Evolutionary conservation across 106 monocot genomes (phyloP), one percentile per base, ranked within the genome.

Genomic region (Dactylorhiza incarnata): DNA sequence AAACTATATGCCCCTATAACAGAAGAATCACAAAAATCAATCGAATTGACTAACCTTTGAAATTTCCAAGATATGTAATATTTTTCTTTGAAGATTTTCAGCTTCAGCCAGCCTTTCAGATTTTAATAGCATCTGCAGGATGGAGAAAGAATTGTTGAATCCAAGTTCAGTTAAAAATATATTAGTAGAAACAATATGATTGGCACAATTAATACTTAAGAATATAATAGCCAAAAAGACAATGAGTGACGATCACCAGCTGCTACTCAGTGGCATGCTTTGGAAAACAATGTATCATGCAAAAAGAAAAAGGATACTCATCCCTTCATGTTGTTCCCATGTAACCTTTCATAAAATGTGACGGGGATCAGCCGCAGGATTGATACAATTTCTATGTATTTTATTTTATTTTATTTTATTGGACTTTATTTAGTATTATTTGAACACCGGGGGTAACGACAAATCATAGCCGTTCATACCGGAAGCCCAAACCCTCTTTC

Each of bases 1-100:
- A 52, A 9, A 52, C 14, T 52, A 14, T 14, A 52, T 52, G 7
- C 51, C 51, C 12, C 12, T 52, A 52, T 1, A 52, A 52, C 12
- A 52, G 12, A 52, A 14, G 9, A 52, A 52, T 52, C 48, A 65
- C 53, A 68, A 76, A 65, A 48, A 47, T 56, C 5, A 25, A 75
- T 44, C 23, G 49, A 45, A 76, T 11, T 71, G 1, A 23, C 63
- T 71, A 69, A 93, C 96, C 96, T 94, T 93, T 82, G 87, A 89
- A 78, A 99, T 79, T 79, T 99, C 94, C 51, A 90, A 75, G 15
- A 77, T 62, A 43, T 99, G 94, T 81, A 99, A 76, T 62, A 92
- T 90, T 80, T 90, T 99, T 62, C 99, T 87, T 78, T 99, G 91
- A 56, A 94, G 48, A 74, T 72, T 85, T 84, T 99, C 99, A 76